Base-by-base conservation (phyloP, 2,329 filamentous ascomycete species). In the Colletotrichum sidae region DNA sequence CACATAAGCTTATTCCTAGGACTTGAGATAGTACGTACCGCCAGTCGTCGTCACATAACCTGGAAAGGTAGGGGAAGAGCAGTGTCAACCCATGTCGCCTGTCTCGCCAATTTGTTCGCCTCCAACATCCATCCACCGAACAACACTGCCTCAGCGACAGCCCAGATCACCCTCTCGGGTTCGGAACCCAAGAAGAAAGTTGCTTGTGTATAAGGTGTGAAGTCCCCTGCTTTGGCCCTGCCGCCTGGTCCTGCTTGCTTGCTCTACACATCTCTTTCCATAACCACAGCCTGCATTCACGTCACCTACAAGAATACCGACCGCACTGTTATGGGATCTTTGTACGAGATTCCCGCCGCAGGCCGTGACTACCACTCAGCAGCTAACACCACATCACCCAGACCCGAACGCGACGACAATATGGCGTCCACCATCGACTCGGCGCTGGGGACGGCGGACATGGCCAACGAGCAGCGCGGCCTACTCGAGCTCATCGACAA, bases 401-500 rank as follows among this genome's bases (percentile, higher is more conserved):
- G 64, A 59, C 50, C 64, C 38, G 60, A 67, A 45, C 54, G 64
- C 55, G 60, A 55, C 46, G 4, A 25, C 25, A 25, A 25, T 25
- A 80, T 79, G 78, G 71, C 77, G 65, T 75, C 74, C 53, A 79
- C 81, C 33, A 78, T 85, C 68, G 81, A 84, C 66, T 78, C 81
- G 33, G 83, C 83, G 52, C 72, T 85, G 59, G 81, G 81, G 60
- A 82, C 82, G 56, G 78, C 81, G 69, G 82, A 82, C 66, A 80
- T 85, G 51, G 83, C 81, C 47, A 77, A 81, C 62, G 86, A 88
- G 70, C 86, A 88, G 75, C 79, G 83, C 8, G 81, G 81, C 13
- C 79, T 90, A 44, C 79, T 89, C 45, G 84, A 90, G 68, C 82
- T 86, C 52, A 81, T 88, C 61, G 84, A 86, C 65, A 82, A 83